Conservation (phyloP, 306 rosid genomes). For the Leucaena leucocephala region DNA sequence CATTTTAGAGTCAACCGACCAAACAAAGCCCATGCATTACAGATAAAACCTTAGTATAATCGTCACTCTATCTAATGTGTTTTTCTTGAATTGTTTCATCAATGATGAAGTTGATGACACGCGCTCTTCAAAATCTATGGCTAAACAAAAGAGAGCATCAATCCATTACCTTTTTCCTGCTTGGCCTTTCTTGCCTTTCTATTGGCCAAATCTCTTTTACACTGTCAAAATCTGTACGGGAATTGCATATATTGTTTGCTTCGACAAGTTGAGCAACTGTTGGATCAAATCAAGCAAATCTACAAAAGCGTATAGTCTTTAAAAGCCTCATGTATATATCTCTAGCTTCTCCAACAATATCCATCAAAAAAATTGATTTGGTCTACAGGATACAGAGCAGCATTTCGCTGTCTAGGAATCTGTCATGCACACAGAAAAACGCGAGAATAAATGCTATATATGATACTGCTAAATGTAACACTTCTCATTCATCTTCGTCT, state of each 20-base stretch:
- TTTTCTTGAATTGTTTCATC: conserved; percentile 30
- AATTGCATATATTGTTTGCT: conserved; percentile 8
- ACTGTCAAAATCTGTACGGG: conserved; percentile 28
- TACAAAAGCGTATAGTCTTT: conserved; percentile 24
- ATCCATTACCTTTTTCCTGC: conserved; percentile 22
- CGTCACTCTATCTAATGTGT: conserved; percentile 31
- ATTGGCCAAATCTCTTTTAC: conserved; percentile 41
- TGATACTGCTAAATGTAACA: conserved; percentile 11
- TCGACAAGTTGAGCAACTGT: conserved; percentile 19
- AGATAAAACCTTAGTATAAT: conserved; percentile 33
- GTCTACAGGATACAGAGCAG: neutral
- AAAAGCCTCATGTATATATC: neutral
- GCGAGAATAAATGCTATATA: neutral
- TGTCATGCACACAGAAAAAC: conserved; percentile 19
- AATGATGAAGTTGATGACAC: conserved; percentile 41
- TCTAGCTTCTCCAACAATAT: conserved; percentile 16
- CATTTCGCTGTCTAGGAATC: conserved; percentile 14
- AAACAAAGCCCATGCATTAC: conserved; percentile 28
- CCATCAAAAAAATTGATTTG: conserved; percentile 13
- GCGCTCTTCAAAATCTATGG: conserved; percentile 29
- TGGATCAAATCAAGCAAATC: conserved; percentile 31
- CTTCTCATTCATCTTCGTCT: conserved; percentile 20
- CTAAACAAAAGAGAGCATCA: conserved; percentile 24
- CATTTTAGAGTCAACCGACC: conserved; percentile 35
- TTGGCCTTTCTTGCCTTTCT: conserved; percentile 10